Evolutionary conservation across 331 rosid genomes (phyloP), one percentile per base, ranked within the genome.

Genomic region (Pyrus hybrid): DNA sequence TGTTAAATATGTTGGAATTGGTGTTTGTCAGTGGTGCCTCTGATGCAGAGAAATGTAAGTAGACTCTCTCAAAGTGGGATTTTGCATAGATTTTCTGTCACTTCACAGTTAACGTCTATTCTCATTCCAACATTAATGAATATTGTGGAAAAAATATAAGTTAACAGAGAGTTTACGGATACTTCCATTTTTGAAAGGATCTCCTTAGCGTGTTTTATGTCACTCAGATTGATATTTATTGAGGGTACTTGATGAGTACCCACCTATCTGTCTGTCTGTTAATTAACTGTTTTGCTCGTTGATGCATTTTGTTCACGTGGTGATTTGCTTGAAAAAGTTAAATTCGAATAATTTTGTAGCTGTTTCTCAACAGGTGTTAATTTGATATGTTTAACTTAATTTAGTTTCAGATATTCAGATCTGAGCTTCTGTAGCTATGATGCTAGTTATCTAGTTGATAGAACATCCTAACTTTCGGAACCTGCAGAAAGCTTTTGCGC

Each of bases 401-500:
- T 53, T 30, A 70, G 75, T 49, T 13, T 49, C 61, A 35, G 41
- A 35, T 2, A 35, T 35, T n/a, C 41, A 54, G 84, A 80, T 69
- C 84, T 57, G 51, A 21, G 68, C 32, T 67, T 76, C 71, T 76
- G 67, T 65, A 63, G 28, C 18, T 73, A 37, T 13, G 33, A 26
- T 67, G 41, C 61, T 70, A 8, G 67, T 13, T 74, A 3, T 63
- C 63, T 67, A 51, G 47, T 84, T 70, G 64, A 37, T 57, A 41
- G 61, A 79, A 78, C 71, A 69, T 35, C 75, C 79, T 80, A 78
- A 91, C 89, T 83, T 79, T 23, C 41, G 16, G 73, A 80, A 75
- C 67, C 57, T 79, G 53, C 81, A 94, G 97, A 82, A 71, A 60
- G 87, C 97, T 57, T 92, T 94, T 84, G 97, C 97, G 2, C 86